A percentile compares a stretch with the other conserved stretches of the same genome.
These are phyloP conservation scores for Zygosaccharomyces sapae DNA, from an alignment of 1,139 yeast genomes.

Conservation along the genomic window DNA sequence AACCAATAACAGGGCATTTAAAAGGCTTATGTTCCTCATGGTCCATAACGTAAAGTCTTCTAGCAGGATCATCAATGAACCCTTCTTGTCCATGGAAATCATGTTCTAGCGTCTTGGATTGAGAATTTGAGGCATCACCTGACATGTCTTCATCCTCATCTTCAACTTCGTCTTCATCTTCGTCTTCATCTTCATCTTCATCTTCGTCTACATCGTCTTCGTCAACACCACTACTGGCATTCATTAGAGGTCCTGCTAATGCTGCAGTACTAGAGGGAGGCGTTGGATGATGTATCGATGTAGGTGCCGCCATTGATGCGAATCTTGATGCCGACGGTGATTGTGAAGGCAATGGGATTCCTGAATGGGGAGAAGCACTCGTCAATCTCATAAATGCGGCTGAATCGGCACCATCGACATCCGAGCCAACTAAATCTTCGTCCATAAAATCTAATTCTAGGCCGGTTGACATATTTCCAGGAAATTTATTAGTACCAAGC, in stretches of 20 bases:
- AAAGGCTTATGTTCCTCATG: slow-evolving; percentile 91
- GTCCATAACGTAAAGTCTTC: slow-evolving; percentile 88
- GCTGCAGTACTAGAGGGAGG: slow-evolving; percentile 17
- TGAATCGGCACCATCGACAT: slow-evolving; percentile 16
- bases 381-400: slow-evolving; percentile 18
- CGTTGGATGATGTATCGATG: slow-evolving; percentile 14
- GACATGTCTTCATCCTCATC: slow-evolving; percentile 33
- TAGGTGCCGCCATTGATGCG: slow-evolving; percentile 11
- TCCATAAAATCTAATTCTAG: slow-evolving; percentile 32
- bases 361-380: slow-evolving; percentile 8
- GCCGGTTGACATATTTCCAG: slow-evolving; percentile 13
- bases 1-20: slow-evolving; percentile 96
- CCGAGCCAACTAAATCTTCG: slow-evolving; percentile 21
- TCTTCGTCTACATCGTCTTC: slow-evolving; percentile 30
- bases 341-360: slow-evolving; percentile 9
- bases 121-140: slow-evolving; percentile 8
- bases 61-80: slow-evolving; percentile 87
- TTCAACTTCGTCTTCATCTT: slow-evolving; percentile 36
- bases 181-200: slow-evolving; percentile 32
- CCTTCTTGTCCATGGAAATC: slow-evolving; percentile 43
- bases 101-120: slow-evolving; percentile 15
- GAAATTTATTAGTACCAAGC: slow-evolving; percentile 4
- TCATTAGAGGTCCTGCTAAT: slow-evolving; percentile 14
- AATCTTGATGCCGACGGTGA: slow-evolving; percentile 10
- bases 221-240: slow-evolving; percentile 11